Evolutionary conservation across 192 early-diverging fungal genomes (phyloP).

Genomic region (Lobosporangium transversale): DNA sequence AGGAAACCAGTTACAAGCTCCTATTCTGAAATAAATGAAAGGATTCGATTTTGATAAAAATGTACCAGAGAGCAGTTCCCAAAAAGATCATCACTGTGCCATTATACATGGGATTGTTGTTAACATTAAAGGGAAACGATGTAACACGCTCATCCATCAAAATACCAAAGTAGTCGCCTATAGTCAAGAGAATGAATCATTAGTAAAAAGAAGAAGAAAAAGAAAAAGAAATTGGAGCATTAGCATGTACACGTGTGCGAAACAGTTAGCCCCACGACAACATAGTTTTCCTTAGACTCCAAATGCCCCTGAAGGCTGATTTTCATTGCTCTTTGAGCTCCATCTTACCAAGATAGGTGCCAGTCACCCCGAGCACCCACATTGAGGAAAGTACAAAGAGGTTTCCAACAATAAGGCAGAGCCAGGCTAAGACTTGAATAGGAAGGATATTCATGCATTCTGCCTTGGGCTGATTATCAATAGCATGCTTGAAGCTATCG

Average conservation of each 20-base stretch:
- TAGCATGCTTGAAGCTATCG: conserved; percentile 72
- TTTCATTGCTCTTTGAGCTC: too few relatives aligned
- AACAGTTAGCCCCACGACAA: not conserved
- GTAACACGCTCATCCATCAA: conserved; percentile 87
- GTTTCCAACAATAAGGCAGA: conserved; percentile 72
- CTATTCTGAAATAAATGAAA: not conserved
- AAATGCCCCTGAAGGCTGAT: too few relatives aligned
- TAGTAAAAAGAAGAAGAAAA: not conserved
- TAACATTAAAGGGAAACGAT: conserved; percentile 91
- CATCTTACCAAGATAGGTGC: conserved; percentile 89
- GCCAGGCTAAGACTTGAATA: conserved; percentile 59
- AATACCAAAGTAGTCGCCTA: conserved; percentile 95
- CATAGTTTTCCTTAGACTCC: too few relatives aligned
- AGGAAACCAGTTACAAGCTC: too few relatives aligned
- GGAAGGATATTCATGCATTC: conserved; percentile 56
- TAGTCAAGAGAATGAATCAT: too few relatives aligned
- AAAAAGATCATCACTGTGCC: conserved; percentile 90
- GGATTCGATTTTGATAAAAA: not conserved
- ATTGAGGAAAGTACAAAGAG: conserved; percentile 85
- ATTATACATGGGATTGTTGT: conserved; percentile 95
- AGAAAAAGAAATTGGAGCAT: not conserved
- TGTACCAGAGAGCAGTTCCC: conserved; percentile 83
- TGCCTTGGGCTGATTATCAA: conserved; percentile 73
- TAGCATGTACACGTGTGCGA: not conserved
- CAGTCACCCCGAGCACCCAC: conserved; percentile 87